These are phyloP conservation scores for Ceratocystis papillata DNA, from an alignment of 2,329 filamentous ascomycete genomes.

Conservation along the genomic window DNA sequence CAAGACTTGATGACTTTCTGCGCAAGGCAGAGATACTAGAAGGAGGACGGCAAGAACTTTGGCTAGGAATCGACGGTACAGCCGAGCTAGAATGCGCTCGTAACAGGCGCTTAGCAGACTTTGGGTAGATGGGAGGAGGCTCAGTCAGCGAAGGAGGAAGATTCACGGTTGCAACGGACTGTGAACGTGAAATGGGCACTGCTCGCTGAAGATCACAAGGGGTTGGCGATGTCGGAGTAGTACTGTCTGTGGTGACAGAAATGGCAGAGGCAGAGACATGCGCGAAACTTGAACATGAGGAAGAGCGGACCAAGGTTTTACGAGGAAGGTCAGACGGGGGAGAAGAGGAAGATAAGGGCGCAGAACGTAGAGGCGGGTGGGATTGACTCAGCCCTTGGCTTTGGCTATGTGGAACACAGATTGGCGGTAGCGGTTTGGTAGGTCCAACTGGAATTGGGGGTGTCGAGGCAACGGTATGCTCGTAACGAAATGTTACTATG, in stretches of 20 bases:
- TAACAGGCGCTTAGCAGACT: neutral
- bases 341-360: constrained; percentile 11
- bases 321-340: neutral
- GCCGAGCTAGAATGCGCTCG: constrained; percentile 15
- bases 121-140: neutral
- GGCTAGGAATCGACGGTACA: neutral
- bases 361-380: neutral
- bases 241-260: too few relatives aligned
- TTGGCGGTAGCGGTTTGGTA: constrained; percentile 26
- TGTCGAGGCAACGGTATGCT: constrained; percentile 48
- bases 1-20: constrained; percentile 16
- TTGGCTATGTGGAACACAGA: constrained; percentile 18
- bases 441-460: constrained; percentile 40
- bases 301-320: neutral
- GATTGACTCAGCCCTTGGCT: constrained; percentile 2
- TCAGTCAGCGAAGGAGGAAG: neutral
- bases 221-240: neutral
- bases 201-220: neutral
- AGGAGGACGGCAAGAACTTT: neutral
- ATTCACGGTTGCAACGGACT: neutral
- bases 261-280: constrained; percentile 1
- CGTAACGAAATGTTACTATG: constrained; percentile 49
- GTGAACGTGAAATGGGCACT: neutral
- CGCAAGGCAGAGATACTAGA: neutral
- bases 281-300: neutral